Evolutionary conservation across 208 protist genomes (phyloP).

Genomic region (Crithidia fasciculata): DNA sequence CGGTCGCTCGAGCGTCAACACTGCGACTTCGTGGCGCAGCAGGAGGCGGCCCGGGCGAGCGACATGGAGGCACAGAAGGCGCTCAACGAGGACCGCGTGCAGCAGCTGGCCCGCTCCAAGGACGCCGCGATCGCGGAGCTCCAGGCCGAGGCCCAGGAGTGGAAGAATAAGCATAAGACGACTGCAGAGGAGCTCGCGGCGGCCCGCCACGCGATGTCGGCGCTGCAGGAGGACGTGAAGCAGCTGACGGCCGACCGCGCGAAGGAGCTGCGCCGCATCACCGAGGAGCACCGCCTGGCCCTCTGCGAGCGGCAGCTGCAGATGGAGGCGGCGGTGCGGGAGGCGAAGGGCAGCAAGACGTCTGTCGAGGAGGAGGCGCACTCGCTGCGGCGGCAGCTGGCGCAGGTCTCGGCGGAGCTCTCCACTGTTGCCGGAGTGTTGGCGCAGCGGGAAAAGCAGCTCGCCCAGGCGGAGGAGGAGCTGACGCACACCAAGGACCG

Average conservation of each 20-base stretch:
- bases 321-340: constrained; percentile 67
- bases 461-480: constrained; percentile 48
- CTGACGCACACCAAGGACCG: constrained; percentile 37
- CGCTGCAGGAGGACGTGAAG: constrained; percentile 64
- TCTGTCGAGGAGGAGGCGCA: constrained; percentile 78
- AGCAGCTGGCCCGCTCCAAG: constrained; percentile 52
- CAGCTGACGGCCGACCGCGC: constrained; percentile 46
- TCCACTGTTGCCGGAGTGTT: constrained; percentile 68
- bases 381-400: constrained; percentile 72
- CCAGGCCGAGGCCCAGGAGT: constrained; percentile 47
- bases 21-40: constrained; percentile 45
- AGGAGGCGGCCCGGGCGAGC: constrained; percentile 36
- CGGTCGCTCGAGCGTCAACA: constrained; percentile 61
- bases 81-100: constrained; percentile 57
- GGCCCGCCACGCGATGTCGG: constrained; percentile 43
- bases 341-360: constrained; percentile 60
- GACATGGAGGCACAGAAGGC: constrained; percentile 49
- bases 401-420: constrained; percentile 68
- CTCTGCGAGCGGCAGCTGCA: constrained; percentile 73
- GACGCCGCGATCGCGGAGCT: constrained; percentile 61
- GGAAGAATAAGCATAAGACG: constrained; percentile 53
- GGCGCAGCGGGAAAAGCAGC: constrained; percentile 72
- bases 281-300: constrained; percentile 78
- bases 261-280: constrained; percentile 63
- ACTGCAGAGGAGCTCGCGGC: constrained; percentile 59